Percentiles rank a stretch among this genome's conserved stretches.
These are phyloP conservation scores for Apocynum venetum DNA, from an alignment of 257 asterid species.

Conservation along the genomic window DNA sequence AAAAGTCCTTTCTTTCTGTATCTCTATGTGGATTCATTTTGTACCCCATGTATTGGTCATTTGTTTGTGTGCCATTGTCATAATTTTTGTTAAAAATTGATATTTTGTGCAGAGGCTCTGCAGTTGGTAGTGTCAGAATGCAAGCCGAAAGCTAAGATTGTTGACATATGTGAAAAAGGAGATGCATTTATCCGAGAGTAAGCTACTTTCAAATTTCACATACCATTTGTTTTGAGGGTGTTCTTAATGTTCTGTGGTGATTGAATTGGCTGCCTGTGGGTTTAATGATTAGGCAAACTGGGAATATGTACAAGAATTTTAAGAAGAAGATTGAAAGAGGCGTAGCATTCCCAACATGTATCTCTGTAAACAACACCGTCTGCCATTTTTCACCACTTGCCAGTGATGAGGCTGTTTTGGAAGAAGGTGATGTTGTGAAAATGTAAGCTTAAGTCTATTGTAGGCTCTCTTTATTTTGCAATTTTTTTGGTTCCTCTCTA, in stretches of 20 bases:
- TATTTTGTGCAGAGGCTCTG: constrained; percentile 64
- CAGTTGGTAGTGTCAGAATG: constrained; percentile 66
- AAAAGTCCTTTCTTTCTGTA: background rate
- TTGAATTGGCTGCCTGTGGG: constrained; percentile 2
- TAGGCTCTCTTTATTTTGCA: no score
- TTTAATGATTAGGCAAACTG: constrained; percentile 47
- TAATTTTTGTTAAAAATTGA: background rate
- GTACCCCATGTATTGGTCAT: background rate
- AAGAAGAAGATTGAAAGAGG: constrained; percentile 87
- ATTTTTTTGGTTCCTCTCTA: background rate
- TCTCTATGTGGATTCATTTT: background rate
- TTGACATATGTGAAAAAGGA: constrained; percentile 75
- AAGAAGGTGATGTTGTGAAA: constrained; percentile 67
- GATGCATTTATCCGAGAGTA: constrained; percentile 71
- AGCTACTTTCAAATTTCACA: constrained; percentile 15
- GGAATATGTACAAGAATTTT: constrained; percentile 74
- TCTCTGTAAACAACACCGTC: constrained; percentile 65
- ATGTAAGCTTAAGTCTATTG: constrained; percentile 31
- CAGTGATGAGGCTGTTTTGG: constrained; percentile 57
- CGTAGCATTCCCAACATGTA: constrained; percentile 81
- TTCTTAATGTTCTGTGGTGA: background rate
- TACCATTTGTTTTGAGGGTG: background rate
- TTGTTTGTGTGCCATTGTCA: background rate
- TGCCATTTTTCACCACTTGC: constrained; percentile 82
- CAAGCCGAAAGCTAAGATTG: constrained; percentile 75